These are phyloP conservation scores for Xylaria bambusicola DNA, from an alignment of 495 filamentous ascomycete species.

Conservation along the genomic window DNA sequence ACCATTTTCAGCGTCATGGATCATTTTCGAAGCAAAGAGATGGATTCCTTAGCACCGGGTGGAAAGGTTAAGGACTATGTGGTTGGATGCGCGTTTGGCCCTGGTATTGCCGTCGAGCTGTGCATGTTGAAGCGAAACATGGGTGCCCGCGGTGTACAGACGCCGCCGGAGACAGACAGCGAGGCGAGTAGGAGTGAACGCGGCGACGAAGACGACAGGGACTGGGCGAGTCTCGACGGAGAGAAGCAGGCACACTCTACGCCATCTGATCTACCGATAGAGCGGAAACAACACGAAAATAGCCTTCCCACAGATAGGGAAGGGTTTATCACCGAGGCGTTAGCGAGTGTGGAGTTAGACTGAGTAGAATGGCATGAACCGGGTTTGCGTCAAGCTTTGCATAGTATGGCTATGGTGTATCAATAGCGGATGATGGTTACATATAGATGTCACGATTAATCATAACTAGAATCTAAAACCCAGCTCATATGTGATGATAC, in stretches of 20 bases:
- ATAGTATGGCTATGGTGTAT: slow-evolving; percentile 3
- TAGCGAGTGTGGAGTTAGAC: slow-evolving; percentile 48
- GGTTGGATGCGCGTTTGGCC: slow-evolving; percentile 66
- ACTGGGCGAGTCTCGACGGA: slow-evolving; percentile 27
- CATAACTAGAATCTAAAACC: neutral
- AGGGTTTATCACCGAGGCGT: slow-evolving; percentile 43
- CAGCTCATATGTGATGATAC: too few relatives aligned
- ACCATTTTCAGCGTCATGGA: slow-evolving; percentile 64
- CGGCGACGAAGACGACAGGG: slow-evolving; percentile 32
- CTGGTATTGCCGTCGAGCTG: slow-evolving; percentile 66
- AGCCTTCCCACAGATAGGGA: slow-evolving; percentile 21
- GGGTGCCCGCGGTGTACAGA: slow-evolving; percentile 30
- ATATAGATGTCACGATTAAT: neutral
- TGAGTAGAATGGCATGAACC: too few relatives aligned
- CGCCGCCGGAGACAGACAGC: slow-evolving; percentile 50
- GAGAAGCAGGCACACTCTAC: slow-evolving; percentile 21
- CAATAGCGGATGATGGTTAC: neutral
- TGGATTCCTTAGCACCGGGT: slow-evolving; percentile 51
- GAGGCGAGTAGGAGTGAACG: slow-evolving; percentile 42
- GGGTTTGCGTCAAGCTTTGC: neutral
- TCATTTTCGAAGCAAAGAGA: slow-evolving; percentile 57
- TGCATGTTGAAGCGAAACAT: slow-evolving; percentile 55
- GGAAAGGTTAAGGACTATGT: slow-evolving; percentile 54
- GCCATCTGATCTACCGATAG: neutral
- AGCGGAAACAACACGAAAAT: slow-evolving; percentile 20